These are phyloP conservation scores for Perkinsela sp. DNA, from an alignment of 208 protist genomes.

Conservation along the genomic window DNA sequence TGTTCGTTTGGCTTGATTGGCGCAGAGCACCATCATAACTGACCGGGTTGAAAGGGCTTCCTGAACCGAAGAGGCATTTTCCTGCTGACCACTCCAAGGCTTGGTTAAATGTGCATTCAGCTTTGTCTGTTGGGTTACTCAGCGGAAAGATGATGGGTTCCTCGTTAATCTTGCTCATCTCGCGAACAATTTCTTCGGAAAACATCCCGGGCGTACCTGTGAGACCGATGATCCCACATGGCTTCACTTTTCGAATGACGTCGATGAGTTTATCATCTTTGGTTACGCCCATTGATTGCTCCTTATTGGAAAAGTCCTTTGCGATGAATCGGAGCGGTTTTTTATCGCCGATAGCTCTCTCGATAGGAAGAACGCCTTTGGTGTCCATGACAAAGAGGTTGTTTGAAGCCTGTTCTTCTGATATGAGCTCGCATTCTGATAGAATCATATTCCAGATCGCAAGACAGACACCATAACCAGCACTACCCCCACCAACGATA, in stretches of 20 bases:
- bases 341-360: neutral
- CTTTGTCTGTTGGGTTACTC: conserved; percentile 68
- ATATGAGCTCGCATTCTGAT: conserved; percentile 13
- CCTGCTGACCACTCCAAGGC: conserved; percentile 74
- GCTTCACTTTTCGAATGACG: conserved; percentile 61
- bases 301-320: neutral
- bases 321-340: neutral
- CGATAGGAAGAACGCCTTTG: conserved; percentile 32
- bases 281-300: conserved; percentile 1
- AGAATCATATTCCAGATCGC: conserved; percentile 51
- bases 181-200: conserved; percentile 63
- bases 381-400: conserved; percentile 68
- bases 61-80: conserved; percentile 68
- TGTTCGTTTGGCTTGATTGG: conserved; percentile 78
- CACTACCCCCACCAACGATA: conserved; percentile 65
- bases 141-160: conserved; percentile 83
- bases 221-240: conserved; percentile 76
- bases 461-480: conserved; percentile 72
- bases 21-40: conserved; percentile 38
- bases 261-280: conserved; percentile 11
- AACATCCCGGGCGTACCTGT: conserved; percentile 64
- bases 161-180: conserved; percentile 28
- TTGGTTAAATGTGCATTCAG: conserved; percentile 64
- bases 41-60: conserved; percentile 74
- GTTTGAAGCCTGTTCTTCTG: conserved; percentile 44